Percentiles rank a stretch among this genome's conserved stretches.
Evolutionary conservation across 768 basidiomycete species (phyloP).

Genomic region (Nidula microcarpa): DNA sequence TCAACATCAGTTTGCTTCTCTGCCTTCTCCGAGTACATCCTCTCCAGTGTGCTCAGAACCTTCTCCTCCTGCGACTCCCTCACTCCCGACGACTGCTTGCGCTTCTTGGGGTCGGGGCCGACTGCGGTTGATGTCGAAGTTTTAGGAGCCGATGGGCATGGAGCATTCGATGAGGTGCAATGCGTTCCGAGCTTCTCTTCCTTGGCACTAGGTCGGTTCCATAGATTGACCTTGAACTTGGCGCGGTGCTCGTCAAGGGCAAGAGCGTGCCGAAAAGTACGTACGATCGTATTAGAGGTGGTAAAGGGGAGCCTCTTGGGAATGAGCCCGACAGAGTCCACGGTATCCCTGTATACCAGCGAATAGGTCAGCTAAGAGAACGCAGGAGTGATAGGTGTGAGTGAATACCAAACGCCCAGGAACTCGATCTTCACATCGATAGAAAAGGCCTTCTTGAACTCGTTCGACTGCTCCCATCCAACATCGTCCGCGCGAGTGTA

Average conservation of each 20-base stretch:
- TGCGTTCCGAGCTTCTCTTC: constrained; percentile 14
- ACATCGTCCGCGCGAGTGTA: constrained; percentile 36
- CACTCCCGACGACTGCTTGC: not conserved
- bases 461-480: constrained; percentile 41
- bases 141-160: not conserved
- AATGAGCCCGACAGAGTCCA: constrained; percentile 49
- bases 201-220: constrained; percentile 27
- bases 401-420: constrained; percentile 40
- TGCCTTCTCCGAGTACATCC: constrained; percentile 17
- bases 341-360: constrained; percentile 42
- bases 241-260: constrained; percentile 57
- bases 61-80: not conserved
- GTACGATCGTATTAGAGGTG: constrained; percentile 41
- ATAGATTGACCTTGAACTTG: constrained; percentile 51
- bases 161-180: not conserved
- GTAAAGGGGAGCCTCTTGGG: constrained; percentile 47
- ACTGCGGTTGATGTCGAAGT: not conserved
- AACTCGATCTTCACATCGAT: constrained; percentile 46
- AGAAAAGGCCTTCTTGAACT: constrained; percentile 49
- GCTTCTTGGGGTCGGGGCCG: not conserved
- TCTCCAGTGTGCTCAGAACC: constrained; percentile 17
- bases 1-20: constrained; percentile 32
- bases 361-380: no score
- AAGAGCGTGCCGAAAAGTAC: constrained; percentile 57
- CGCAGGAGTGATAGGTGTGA: no score